Evolutionary conservation across 345 rosid species (phyloP), one percentile per base, ranked within the genome.

Genomic region (Mallotus nudiflorus): DNA sequence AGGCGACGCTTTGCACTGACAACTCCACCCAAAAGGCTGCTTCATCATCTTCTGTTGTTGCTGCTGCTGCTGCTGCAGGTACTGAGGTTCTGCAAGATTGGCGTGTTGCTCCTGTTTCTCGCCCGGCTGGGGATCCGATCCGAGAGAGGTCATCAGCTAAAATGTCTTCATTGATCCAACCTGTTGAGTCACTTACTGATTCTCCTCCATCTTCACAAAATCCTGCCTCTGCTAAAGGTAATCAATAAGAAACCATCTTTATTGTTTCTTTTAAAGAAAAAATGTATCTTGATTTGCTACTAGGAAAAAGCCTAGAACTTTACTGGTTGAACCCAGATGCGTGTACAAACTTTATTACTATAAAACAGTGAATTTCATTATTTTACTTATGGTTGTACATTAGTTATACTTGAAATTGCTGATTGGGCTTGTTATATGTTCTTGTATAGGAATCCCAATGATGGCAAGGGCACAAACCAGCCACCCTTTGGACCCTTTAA

Each of bases 401-500:
- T 24, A 3, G 13, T 28, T n/a, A 4, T n/a, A 11, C 48, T 65
- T 18, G 42, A 28, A 46, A 28, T 65, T 28, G n/a, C 20, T 44
- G 1, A n/a, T 64, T 28, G 37, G 8, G 16, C 25, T 56, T 55
- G 45, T 29, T 31, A 24, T 1, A n/a, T 57, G 19, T 50, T 45
- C 35, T 35, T 49, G 58, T 29, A 46, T 82, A 86, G 96, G 91
- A 25, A 82, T 88, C 66, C 68, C 88, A 56, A 67, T 81, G 77
- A 82, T 87, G 88, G 70, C 83, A 3, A 88, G 95, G 75, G 85
- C 91, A 59, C 96, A 92, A 74, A 85, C 87, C 19, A 77, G 88
- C 71, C 98, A 92, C 66, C 98, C 98, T 18, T 75, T 92, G 82
- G 96, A 92, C 62, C 96, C 98, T 62, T 80, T 92, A 54, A 82